phyloP scores from a whole-genome alignment of 306 rosid genomes.

The Senna siamea region DNA sequence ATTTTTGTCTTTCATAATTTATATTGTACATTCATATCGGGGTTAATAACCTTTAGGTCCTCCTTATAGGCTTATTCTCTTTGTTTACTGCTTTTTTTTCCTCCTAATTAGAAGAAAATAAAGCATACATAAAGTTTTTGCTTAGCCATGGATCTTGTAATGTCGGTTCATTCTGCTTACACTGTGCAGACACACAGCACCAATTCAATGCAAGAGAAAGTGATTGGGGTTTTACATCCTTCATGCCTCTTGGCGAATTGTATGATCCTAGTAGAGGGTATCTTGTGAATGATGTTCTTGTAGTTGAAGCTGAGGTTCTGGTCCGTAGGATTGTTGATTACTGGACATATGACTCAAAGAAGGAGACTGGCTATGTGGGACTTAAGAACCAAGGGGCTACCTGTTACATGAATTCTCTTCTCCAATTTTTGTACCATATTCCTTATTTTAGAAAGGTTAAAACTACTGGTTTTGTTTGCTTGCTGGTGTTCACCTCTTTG shows the following conservation, averaged over 20 bases:
- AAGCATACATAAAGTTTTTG: background rate
- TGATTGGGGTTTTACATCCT: slow-evolving; percentile 91
- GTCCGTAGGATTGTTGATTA: slow-evolving; percentile 80
- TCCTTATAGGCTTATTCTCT: no score
- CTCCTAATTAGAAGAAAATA: background rate
- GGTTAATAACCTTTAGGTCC: background rate
- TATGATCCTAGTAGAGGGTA: slow-evolving; percentile 80
- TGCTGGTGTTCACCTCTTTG: slow-evolving; percentile 26
- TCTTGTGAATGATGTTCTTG: slow-evolving; percentile 67
- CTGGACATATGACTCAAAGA: slow-evolving; percentile 82
- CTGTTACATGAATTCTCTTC: slow-evolving; percentile 85
- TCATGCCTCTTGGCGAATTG: slow-evolving; percentile 80
- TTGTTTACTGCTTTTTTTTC: background rate
- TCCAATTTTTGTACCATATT: slow-evolving; percentile 78
- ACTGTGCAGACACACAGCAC: slow-evolving; percentile 75
- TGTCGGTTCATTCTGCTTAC: slow-evolving; percentile 21
- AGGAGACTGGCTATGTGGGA: slow-evolving; percentile 86
- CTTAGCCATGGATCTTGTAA: slow-evolving; percentile 28
- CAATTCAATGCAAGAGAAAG: slow-evolving; percentile 85
- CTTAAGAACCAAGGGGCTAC: slow-evolving; percentile 92
- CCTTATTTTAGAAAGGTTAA: slow-evolving; percentile 85
- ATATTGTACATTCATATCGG: slow-evolving; percentile 20
- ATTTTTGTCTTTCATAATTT: slow-evolving; percentile 3
- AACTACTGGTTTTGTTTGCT: slow-evolving; percentile 12
- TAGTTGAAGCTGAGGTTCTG: slow-evolving; percentile 81